These are phyloP conservation scores for Diphasiastrum complanatum DNA, from an alignment of 83 land plant species.

Conservation along the genomic window DNA sequence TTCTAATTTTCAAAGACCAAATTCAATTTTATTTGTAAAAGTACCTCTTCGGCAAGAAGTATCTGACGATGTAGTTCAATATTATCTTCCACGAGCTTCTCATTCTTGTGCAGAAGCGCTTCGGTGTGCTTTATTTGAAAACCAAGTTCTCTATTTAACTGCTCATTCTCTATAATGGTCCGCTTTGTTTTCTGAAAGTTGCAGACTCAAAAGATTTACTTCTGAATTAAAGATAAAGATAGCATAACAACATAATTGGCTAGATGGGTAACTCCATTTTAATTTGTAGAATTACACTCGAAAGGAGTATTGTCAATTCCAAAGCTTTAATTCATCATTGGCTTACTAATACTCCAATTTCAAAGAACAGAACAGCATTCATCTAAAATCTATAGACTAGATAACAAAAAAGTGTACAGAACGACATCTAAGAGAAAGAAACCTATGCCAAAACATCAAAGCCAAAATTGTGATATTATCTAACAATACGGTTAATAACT, in stretches of 20 bases:
- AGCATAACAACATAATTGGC: not conserved
- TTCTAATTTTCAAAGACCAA: not conserved
- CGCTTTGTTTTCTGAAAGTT: constrained; percentile 37
- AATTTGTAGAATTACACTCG: not conserved
- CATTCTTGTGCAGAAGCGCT: constrained; percentile 24
- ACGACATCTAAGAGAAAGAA: too few species aligned
- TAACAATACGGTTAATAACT: not conserved
- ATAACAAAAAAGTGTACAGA: too few species aligned
- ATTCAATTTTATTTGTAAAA: not conserved
- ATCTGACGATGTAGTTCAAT: constrained; percentile 17
- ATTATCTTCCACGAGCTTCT: constrained; percentile 27
- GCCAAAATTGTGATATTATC: not conserved
- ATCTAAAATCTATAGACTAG: too few species aligned
- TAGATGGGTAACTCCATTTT: not conserved
- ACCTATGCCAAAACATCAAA: not conserved
- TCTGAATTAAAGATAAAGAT: not conserved
- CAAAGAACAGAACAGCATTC: not conserved
- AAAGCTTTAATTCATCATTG: not conserved
- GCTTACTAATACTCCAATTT: not conserved
- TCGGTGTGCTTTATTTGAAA: constrained; percentile 30
- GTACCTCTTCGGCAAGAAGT: constrained; percentile 32
- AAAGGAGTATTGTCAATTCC: not conserved
- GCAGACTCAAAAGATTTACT: not conserved
- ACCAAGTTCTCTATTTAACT: constrained; percentile 22
- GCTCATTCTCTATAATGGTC: constrained; percentile 36